Conservation (phyloP, 441 rosid genomes). For the Bruguiera hainesii region DNA sequence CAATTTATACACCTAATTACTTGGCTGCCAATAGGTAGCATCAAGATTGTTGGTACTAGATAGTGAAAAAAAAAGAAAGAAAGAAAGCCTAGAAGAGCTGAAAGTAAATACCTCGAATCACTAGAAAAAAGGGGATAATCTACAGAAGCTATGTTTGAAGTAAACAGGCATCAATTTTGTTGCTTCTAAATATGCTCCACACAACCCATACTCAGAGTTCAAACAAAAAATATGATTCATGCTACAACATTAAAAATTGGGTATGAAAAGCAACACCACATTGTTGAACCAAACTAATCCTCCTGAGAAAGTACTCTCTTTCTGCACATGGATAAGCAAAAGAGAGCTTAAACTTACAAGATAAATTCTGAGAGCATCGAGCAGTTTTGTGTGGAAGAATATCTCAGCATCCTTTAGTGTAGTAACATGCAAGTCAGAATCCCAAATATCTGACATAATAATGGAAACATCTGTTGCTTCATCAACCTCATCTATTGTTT, state of each 20-base stretch:
- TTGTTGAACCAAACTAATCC: constrained; percentile 4
- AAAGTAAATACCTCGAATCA: not conserved
- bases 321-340: constrained; percentile 7
- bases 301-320: constrained; percentile 3
- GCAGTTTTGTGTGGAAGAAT: constrained; percentile 63
- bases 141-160: not conserved
- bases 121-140: not conserved
- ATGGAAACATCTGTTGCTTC: constrained; percentile 41
- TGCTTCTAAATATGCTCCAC: not conserved
- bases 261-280: not conserved
- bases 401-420: constrained; percentile 56
- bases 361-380: constrained; percentile 70
- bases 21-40: not conserved
- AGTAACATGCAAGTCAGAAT: constrained; percentile 35
- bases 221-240: not conserved
- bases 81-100: not conserved
- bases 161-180: not conserved
- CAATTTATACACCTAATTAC: not conserved
- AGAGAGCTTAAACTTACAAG: constrained; percentile 44
- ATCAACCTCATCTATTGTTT: constrained; percentile 36
- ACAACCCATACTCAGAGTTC: not conserved
- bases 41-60: not conserved
- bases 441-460: constrained; percentile 70
- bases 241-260: not conserved
- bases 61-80: not conserved